Percentiles rank a stretch among this genome's conserved stretches.
phyloP scores from a whole-genome alignment of 208 protist genomes.

The Acanthamoeba sp. region DNA sequence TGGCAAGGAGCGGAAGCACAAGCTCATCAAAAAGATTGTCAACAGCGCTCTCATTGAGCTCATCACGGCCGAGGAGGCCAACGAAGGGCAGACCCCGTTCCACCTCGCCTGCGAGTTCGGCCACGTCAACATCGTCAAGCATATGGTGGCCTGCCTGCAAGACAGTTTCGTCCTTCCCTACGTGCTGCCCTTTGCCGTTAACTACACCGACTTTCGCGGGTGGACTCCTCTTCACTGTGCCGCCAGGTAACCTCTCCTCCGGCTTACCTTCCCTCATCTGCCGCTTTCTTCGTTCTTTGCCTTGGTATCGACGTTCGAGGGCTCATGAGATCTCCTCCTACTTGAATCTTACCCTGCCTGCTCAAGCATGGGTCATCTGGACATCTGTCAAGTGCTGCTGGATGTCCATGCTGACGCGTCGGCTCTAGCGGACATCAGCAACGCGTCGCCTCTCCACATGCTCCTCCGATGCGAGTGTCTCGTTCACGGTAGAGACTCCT shows the following conservation, averaged over 20 bases:
- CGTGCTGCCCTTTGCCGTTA: not conserved
- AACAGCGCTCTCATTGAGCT: not conserved
- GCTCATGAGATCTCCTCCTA: too few species aligned
- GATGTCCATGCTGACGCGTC: not conserved
- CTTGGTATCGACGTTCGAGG: not conserved
- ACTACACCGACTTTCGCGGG: not conserved
- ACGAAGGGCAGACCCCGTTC: not conserved
- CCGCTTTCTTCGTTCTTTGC: not conserved
- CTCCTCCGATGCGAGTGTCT: not conserved
- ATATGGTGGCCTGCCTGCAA: not conserved
- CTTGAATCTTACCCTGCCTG: too few species aligned
- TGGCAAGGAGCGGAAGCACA: not conserved
- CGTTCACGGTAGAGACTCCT: not conserved
- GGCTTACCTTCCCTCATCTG: too few species aligned
- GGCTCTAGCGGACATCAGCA: not conserved
- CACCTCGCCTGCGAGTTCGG: not conserved
- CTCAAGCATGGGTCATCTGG: not conserved
- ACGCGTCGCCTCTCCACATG: not conserved
- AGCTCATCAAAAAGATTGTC: not conserved
- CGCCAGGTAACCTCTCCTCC: not conserved
- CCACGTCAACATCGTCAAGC: not conserved
- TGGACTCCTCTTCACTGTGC: not conserved
- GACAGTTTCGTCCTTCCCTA: not conserved
- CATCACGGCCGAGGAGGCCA: conserved; percentile 6
- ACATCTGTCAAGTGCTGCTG: not conserved